Evolutionary conservation across 177 flowering plant genomes (phyloP), one percentile per base, ranked within the genome.

Genomic region (Tripterygium wilfordii): DNA sequence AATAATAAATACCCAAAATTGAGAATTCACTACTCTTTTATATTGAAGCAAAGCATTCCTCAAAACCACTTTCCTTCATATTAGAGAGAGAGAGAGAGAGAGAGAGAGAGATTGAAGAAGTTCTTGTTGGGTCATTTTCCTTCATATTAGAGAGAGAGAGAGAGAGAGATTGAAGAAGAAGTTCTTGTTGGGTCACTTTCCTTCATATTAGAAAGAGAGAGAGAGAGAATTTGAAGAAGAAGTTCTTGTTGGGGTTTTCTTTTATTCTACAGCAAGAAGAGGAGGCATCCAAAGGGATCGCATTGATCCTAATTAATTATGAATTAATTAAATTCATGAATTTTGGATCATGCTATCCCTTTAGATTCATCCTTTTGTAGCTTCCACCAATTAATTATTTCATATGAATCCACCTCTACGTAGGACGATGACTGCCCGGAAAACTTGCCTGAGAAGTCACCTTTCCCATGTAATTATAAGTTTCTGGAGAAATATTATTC

Each of bases 211-310:
- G 31, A n/a, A n/a, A n/a, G n/a, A n/a, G n/a, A n/a, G n/a, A 30
- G 44, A 33, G 61, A 23, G 29, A 24, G 52, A 48, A 35, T 12
- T n/a, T 6, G 32, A 47, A 36, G 45, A 51, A 21, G 17, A n/a
- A 13, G 48, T 30, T 17, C n/a, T 38, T 32, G 3, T 20, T 13
- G 18, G 5, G 23, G 18, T 21, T 10, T 35, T 16, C 17, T 8
- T 8, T 14, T 5, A 23, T 28, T 23, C 33, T 37, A 56, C 64
- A 59, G 91, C 80, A 67, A 62, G 79, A 65, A 30, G 68, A 79
- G 88, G 85, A 85, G 57, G 78, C 70, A 78, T 88, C 96, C 96
- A 88, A 88, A 88, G 96, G 96, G 96, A 88, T 88, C 95, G 96
- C 96, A 88, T 88, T 88, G 96, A 88, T 88, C 94, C 82, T 49